Conservation (phyloP, 345 rosid genomes). For the Rhizophora mangle region DNA sequence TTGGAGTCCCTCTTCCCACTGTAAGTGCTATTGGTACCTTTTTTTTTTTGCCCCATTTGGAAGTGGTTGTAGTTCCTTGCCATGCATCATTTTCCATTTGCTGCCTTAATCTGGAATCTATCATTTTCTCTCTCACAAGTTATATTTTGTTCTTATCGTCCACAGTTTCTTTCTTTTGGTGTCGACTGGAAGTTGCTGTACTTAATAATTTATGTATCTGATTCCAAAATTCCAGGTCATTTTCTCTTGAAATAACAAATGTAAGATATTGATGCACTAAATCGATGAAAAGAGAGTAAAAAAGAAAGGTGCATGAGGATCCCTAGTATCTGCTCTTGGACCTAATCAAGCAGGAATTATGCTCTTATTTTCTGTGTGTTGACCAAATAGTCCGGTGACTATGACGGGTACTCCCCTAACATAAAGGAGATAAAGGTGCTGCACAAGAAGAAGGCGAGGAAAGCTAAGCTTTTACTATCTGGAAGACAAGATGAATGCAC, state of each 20-base stretch:
- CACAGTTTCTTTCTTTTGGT: too few relatives aligned
- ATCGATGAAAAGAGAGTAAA: too few relatives aligned
- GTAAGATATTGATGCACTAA: too few relatives aligned
- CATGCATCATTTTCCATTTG: not conserved
- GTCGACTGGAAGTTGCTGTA: too few relatives aligned
- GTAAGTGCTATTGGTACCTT: slow-evolving; percentile 44
- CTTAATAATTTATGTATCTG: too few relatives aligned
- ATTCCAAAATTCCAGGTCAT: too few relatives aligned
- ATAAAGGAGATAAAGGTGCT: slow-evolving; percentile 86
- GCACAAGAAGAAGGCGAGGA: slow-evolving; percentile 88
- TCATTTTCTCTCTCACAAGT: not conserved
- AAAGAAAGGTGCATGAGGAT: too few relatives aligned
- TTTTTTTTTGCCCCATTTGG: not conserved
- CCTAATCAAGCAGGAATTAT: not conserved
- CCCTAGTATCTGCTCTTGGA: too few relatives aligned
- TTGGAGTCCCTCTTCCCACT: slow-evolving; percentile 83
- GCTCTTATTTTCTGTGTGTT: not conserved
- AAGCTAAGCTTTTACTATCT: slow-evolving; percentile 94
- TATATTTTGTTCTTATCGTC: not conserved
- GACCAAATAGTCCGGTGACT: slow-evolving; percentile 16
- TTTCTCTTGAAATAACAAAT: too few relatives aligned
- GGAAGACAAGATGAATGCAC: slow-evolving; percentile 88
- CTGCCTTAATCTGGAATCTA: slow-evolving; percentile 1
- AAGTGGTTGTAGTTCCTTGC: not conserved
- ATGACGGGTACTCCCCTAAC: slow-evolving; percentile 86